Evolutionary conservation across 805 yeast species (phyloP), one percentile per base, ranked within the genome.

Genomic region (Schwanniomyces pseudopolymorphus): DNA sequence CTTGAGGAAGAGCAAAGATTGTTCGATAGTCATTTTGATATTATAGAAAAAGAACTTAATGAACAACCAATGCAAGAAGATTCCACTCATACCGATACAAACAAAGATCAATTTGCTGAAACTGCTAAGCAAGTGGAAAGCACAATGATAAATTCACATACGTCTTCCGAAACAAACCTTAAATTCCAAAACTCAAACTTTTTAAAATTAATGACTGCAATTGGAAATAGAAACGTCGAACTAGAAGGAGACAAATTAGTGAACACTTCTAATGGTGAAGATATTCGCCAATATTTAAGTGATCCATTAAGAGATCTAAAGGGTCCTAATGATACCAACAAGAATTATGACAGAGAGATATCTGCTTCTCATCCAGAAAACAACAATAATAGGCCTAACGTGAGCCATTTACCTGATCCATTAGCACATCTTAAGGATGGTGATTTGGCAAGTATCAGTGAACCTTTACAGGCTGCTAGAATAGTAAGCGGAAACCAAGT

Each of bases 391-490:
- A 36, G 22, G 28, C 41, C 43, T 11, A 27, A n/a, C 8, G 40
- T 33, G 9, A 58, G 58, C 48, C 70, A 60, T 39, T 58, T 71
- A 26, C 77, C 78, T 1, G 78, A 72, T 43, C 78, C 78, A 0
- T 56, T 72, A 40, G 73, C 75, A 4, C 78, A 72, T 48, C 63
- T 72, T 19, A 58, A 57, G 36, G 75, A 72, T 43, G 77, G 77
- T 2, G 64, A 56, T n/a, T 54, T 72, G 8, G 56, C 51, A 10
- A 65, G 56, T 10, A 52, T 70, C 31, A 50, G 45, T 16, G 67
- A 59, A 36, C 69, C 76, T 3, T 55, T 72, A 7, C 58, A 60
- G 38, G 75, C 77, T 3, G 78, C 78, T 3, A 60, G 66, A 46
- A 57, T 71, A 5, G 55, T 71, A 19, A 69, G 73, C 48, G 77